A percentile compares a stretch with the other conserved stretches of the same genome.
These are phyloP conservation scores for Phellopilus nigrolimitatus DNA, from an alignment of 1,284 basidiomycete species.

Conservation along the genomic window DNA sequence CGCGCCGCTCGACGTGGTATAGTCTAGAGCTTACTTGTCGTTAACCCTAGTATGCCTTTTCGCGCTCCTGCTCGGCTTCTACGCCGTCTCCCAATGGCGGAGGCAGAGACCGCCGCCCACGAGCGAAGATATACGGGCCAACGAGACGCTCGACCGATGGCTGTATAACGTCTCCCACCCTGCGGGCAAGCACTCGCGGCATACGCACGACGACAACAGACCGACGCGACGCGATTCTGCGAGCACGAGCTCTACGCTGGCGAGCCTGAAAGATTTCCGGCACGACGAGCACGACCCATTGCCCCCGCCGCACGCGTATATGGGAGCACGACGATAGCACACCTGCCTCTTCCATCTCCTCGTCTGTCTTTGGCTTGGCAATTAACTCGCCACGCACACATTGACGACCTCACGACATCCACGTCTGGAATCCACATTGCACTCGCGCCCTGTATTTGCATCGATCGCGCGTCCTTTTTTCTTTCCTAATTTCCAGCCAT, in stretches of 20 bases:
- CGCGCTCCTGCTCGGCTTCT: constrained; percentile 29
- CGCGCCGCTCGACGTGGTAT: neutral
- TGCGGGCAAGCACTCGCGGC: neutral
- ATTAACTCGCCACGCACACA: neutral
- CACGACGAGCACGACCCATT: neutral
- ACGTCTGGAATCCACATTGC: too few species aligned
- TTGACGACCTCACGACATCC: neutral
- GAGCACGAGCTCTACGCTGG: constrained; percentile 8
- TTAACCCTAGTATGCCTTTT: constrained; percentile 28
- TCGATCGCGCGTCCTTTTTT: too few species aligned
- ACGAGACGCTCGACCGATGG: constrained; percentile 24
- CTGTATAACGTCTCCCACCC: constrained; percentile 23
- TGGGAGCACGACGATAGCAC: constrained; percentile 3
- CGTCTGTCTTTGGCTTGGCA: neutral
- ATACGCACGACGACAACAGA: neutral
- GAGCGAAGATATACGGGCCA: constrained; percentile 1
- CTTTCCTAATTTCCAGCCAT: too few species aligned
- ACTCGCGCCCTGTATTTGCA: too few species aligned
- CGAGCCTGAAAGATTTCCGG: neutral
- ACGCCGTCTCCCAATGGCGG: constrained; percentile 25
- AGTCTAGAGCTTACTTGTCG: neutral
- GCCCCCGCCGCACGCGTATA: neutral
- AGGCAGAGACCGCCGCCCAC: constrained; percentile 10
- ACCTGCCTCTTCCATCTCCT: neutral
- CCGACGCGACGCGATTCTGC: neutral